Percentiles rank a stretch among this genome's conserved stretches.
Conservation (phyloP, 2,329 filamentous ascomycete species). For the Exophiala oligosperma region DNA sequence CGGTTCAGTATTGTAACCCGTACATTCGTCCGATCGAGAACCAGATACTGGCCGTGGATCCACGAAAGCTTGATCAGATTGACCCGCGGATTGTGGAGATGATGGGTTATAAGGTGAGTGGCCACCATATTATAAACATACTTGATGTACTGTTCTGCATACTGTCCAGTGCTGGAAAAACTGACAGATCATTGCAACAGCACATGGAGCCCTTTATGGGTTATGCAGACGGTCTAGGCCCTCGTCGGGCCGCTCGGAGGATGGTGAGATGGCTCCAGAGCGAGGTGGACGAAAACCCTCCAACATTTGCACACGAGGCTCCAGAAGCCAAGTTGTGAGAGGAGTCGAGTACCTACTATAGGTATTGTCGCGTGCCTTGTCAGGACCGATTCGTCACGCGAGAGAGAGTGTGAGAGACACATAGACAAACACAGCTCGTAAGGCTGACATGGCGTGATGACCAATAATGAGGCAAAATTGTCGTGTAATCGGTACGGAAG, state of each 20-base stretch:
- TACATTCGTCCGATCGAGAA: slow-evolving; percentile 39
- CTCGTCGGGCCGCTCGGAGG: slow-evolving; percentile 30
- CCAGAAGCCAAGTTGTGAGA: slow-evolving; percentile 21
- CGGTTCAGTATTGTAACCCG: slow-evolving; percentile 45
- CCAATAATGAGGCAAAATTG: background rate
- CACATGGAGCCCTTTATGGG: slow-evolving; percentile 35
- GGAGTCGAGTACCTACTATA: background rate
- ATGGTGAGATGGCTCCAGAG: slow-evolving; percentile 34
- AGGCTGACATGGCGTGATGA: background rate
- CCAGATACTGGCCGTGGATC: slow-evolving; percentile 36
- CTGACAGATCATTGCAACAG: background rate
- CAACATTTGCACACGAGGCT: slow-evolving; percentile 31
- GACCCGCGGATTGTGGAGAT: slow-evolving; percentile 34
- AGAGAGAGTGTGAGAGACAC: too few relatives aligned
- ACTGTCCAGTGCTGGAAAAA: too few relatives aligned
- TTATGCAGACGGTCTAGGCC: slow-evolving; percentile 35
- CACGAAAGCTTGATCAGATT: slow-evolving; percentile 33
- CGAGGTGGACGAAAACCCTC: slow-evolving; percentile 32
- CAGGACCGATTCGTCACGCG: too few relatives aligned
- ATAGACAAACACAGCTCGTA: background rate
- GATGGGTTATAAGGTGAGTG: slow-evolving; percentile 34
- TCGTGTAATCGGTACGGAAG: background rate
- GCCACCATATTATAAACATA: too few relatives aligned
- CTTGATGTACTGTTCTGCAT: too few relatives aligned
- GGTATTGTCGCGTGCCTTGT: too few relatives aligned